Base-by-base conservation (phyloP, 495 filamentous ascomycete species). In the Zalerion maritima region DNA sequence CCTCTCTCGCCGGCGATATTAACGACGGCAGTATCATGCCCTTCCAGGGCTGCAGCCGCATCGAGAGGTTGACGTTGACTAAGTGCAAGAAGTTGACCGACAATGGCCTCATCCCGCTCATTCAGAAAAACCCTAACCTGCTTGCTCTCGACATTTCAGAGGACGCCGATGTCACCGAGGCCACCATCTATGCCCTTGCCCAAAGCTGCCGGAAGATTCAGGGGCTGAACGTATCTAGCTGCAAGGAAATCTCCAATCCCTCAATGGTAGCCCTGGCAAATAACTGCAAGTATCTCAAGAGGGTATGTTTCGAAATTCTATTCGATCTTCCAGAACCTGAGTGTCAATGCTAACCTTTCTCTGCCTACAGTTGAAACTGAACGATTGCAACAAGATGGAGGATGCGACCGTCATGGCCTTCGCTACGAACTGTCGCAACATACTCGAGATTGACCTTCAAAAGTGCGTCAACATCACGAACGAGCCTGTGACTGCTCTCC, bases 361-460 rank as follows among this genome's bases (percentile, higher is more conserved):
- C 21, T 5, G 26, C 2, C 17, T 28, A 21, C 49, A 93, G 79
- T 64, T 99, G 33, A 99, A 99, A 68, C 65, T 99, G 29, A 96
- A 96, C 49, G 76, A 83, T 14, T 92, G 91, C 45, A 42, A 46
- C 11, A 74, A 89, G 45, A 54, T 94, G 11, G 81, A 75, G 10
- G 79, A 96, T 46, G 58, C 57, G 13, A 74, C 86, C 3, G 74
- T 96, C 42, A 46, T 81, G 25, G 78, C 83, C 5, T 87, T 96
- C 45, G 91, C 91, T 18, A 60, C 74, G 16, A 70, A 84, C 49
- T 96, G 86, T 50, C 80, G 74, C 5, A 80, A 92, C 28, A 82
- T 99, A 18, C 67, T 99, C 22, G 91, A 99, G 52, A 94, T 96
- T 35, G 91, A 99, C 47, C 71, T 96, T 17, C 79, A 94, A 41